Evolutionary conservation across 768 basidiomycete species (phyloP), one percentile per base, ranked within the genome.

Genomic region (Panellus pusillus): DNA sequence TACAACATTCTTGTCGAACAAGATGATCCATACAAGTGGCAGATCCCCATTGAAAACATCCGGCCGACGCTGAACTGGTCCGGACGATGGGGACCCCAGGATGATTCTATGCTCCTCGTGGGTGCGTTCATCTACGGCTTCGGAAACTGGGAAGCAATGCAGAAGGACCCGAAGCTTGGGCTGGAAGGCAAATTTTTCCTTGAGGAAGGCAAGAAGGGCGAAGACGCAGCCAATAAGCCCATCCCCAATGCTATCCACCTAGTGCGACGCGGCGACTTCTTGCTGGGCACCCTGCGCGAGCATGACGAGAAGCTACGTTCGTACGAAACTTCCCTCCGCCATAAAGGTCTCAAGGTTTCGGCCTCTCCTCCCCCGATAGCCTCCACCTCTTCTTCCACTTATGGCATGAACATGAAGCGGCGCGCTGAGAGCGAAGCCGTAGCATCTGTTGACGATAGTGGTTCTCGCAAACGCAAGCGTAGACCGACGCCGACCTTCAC

Each of bases 191-290:
- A 98, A 68, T 96, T 99, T 75, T 98, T 98, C 84, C 79, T 99
- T 47, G 97, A 98, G 67, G 95, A 98, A 69, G 91, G 89, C 63
- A 98, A 98, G 76, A 96, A 97, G 71, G 88, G 86, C 29, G 89
- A 93, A 73, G 90, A 94, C 63, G 72, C 86, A 36, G 79, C 89
- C 14, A 89, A 81, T 60, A 83, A 91, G 65, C 91, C 91, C 9
- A 96, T 96, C 62, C 97, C 97, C 32, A 97, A 95, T 64, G 93
- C 97, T 28, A 98, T 99, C 57, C 97, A 99, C 71, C 87, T 99
- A 44, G 96, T 98, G 38, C 89, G 97, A 46, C 83, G 97, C 48
- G 96, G 95, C 36, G 97, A 98, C 71, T 99, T 94, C 72, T 81
- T 98, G 54, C 76, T 93, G 57, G 76, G 89, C 54, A 77, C 92